phyloP scores from a whole-genome alignment of 106 monocot genomes.

The Agapanthus africanus region DNA sequence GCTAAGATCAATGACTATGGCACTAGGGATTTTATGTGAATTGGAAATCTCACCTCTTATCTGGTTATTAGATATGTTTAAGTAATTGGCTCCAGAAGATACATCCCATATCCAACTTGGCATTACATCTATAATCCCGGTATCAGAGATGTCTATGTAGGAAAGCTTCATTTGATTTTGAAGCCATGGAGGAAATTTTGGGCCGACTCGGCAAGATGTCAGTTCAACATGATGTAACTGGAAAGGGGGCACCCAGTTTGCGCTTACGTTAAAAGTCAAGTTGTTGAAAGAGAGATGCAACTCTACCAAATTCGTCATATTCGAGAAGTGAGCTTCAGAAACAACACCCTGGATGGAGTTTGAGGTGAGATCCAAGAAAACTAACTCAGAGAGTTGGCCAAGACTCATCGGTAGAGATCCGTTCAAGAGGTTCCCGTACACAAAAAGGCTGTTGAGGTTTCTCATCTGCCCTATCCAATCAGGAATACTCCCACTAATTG shows the following conservation, averaged over 20 bases:
- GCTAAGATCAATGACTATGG: constrained; percentile 9
- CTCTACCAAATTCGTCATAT: neutral
- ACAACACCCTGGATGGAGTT: neutral
- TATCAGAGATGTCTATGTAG: neutral
- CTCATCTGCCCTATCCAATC: neutral
- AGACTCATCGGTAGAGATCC: neutral
- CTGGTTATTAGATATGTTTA: constrained; percentile 23
- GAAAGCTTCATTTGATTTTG: neutral
- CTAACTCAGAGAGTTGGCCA: neutral
- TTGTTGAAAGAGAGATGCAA: neutral
- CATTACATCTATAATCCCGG: constrained; percentile 11
- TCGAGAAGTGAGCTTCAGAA: neutral
- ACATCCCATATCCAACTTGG: constrained; percentile 23
- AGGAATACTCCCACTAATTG: neutral
- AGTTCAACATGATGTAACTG: no score
- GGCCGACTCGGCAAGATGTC: neutral
- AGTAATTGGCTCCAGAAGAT: neutral
- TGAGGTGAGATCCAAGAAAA: neutral
- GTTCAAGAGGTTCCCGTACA: neutral
- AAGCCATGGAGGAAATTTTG: constrained; percentile 14
- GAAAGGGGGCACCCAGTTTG: neutral
- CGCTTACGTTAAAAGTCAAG: neutral
- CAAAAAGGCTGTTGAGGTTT: neutral
- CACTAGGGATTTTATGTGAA: neutral
- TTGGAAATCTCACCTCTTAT: constrained; percentile 19